Percentiles rank a stretch among this genome's conserved stretches.
Conservation (phyloP, 2,329 filamentous ascomycete genomes). For the Fusarium ramigenum region DNA sequence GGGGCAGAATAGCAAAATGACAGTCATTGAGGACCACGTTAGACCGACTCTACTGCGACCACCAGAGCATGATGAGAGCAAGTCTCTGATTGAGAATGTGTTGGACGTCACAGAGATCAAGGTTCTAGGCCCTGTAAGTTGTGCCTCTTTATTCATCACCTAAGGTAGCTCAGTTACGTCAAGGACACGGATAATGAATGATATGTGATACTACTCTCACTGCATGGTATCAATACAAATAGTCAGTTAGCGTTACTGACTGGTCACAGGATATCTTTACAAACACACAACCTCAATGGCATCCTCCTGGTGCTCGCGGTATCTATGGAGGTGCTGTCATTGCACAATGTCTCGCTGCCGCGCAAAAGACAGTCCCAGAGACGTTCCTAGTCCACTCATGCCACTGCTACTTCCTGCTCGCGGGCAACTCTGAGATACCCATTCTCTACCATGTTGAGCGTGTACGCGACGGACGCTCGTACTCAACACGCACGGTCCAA, state of each 20-base stretch:
- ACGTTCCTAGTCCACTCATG: conserved; percentile 91
- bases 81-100: conserved; percentile 87
- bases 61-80: conserved; percentile 75
- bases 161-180: background rate
- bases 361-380: conserved; percentile 83
- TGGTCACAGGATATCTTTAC: conserved; percentile 83
- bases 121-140: conserved; percentile 76
- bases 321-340: conserved; percentile 95
- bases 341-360: conserved; percentile 88
- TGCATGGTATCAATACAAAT: background rate
- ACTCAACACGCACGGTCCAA: conserved; percentile 94
- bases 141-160: background rate
- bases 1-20: conserved; percentile 12
- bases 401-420: conserved; percentile 99
- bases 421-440: conserved; percentile 84
- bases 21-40: conserved; percentile 38
- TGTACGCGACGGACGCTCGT: conserved; percentile 89
- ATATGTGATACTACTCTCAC: background rate
- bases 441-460: conserved; percentile 96
- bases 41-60: conserved; percentile 67
- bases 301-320: conserved; percentile 88
- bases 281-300: conserved; percentile 91
- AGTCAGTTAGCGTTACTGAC: background rate
- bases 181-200: background rate
- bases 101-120: conserved; percentile 84